These are phyloP conservation scores for Talaromyces trachyspermus DNA, from an alignment of 495 filamentous ascomycete species.

Conservation along the genomic window DNA sequence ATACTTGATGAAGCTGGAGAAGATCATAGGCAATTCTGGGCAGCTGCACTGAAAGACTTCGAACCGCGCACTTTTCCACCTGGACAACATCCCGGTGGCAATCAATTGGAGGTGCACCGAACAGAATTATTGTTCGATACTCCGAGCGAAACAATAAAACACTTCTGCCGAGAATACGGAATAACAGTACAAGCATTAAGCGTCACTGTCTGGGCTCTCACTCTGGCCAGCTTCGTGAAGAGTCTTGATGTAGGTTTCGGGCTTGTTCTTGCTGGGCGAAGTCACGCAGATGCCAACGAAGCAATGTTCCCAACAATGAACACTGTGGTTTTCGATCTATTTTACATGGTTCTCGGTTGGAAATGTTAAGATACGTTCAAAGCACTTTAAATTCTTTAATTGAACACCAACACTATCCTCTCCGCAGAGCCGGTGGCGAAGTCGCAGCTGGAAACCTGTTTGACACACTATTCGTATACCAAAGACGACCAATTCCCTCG, in stretches of 20 bases:
- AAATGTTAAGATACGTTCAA: conserved; percentile 61
- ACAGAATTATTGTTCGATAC: conserved; percentile 38
- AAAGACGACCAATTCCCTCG: conserved; percentile 26
- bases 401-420: conserved; percentile 58
- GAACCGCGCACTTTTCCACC: conserved; percentile 7
- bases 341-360: conserved; percentile 50
- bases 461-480: conserved; percentile 67
- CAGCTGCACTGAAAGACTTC: conserved; percentile 34
- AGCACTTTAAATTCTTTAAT: conserved; percentile 37
- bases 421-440: conserved; percentile 43
- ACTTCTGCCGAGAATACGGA: conserved; percentile 48
- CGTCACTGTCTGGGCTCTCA: conserved; percentile 57
- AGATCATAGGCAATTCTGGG: conserved; percentile 51
- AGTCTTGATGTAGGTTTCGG: conserved; percentile 64
- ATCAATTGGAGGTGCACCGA: conserved; percentile 33
- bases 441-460: conserved; percentile 34
- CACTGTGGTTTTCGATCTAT: conserved; percentile 59
- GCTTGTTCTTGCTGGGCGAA: conserved; percentile 62
- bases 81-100: conserved; percentile 27
- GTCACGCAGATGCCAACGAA: conserved; percentile 46
- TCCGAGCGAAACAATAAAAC: conserved; percentile 22
- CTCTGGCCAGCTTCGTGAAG: conserved; percentile 47
- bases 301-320: conserved; percentile 77
- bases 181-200: conserved; percentile 59
- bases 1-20: conserved; percentile 27